Conservation (phyloP, 352 stramenopile species). For the Phytophthora tubulina region DNA sequence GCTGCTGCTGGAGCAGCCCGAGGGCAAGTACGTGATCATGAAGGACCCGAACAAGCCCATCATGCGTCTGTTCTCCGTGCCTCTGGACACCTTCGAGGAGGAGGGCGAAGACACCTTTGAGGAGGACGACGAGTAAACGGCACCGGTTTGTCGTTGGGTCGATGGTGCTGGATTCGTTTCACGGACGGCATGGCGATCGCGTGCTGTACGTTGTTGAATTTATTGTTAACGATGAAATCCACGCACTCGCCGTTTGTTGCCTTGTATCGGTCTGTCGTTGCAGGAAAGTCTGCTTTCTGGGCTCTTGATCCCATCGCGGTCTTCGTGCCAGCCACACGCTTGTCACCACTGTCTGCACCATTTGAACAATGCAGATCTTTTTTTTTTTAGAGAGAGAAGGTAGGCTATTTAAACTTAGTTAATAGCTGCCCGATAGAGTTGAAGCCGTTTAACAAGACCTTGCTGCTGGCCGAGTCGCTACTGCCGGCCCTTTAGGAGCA, state of each 20-base stretch:
- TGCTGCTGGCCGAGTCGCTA: no score
- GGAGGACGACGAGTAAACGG: slow-evolving; percentile 43
- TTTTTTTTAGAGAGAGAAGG: no score
- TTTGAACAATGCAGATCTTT: no score
- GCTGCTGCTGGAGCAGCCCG: slow-evolving; percentile 94
- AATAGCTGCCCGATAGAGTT: no score
- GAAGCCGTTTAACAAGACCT: no score
- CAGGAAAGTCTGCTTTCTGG: not conserved
- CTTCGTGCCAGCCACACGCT: not conserved
- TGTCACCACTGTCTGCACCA: not conserved
- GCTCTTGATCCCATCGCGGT: not conserved
- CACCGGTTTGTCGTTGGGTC: slow-evolving; percentile 4
- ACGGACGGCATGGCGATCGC: slow-evolving; percentile 1
- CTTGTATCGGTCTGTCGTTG: not conserved
- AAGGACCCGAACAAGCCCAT: slow-evolving; percentile 98
- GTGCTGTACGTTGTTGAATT: slow-evolving; percentile 41
- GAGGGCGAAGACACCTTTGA: slow-evolving; percentile 84
- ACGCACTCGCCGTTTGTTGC: slow-evolving; percentile 31
- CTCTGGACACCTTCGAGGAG: slow-evolving; percentile 96
- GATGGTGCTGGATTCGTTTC: slow-evolving; percentile 5
- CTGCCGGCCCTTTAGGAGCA: no score
- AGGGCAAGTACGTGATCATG: slow-evolving; percentile 99
- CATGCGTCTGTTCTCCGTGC: slow-evolving; percentile 97
- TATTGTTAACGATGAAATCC: slow-evolving; percentile 43
- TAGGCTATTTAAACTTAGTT: no score